These are phyloP conservation scores for Suillus discolor DNA, from an alignment of 768 basidiomycete genomes.

Conservation along the genomic window DNA sequence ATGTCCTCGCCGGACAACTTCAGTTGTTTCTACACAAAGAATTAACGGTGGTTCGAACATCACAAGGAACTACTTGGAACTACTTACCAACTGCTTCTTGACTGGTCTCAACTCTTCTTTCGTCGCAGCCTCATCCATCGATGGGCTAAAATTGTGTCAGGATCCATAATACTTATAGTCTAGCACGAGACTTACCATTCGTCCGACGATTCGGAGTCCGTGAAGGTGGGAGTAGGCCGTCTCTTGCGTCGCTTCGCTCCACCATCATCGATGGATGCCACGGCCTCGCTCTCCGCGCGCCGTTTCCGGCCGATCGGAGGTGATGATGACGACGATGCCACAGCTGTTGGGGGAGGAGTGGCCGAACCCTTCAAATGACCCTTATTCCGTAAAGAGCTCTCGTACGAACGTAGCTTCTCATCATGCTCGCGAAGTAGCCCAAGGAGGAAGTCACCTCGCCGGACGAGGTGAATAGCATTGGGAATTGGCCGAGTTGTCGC, in stretches of 20 bases:
- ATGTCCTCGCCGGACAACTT: slow-evolving; percentile 93
- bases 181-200: slow-evolving; percentile 68
- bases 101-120: slow-evolving; percentile 97
- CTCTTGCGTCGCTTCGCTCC: slow-evolving; percentile 80
- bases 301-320: slow-evolving; percentile 53
- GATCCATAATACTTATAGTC: slow-evolving; percentile 4
- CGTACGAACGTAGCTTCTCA: slow-evolving; percentile 88
- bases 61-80: slow-evolving; percentile 28
- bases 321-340: slow-evolving; percentile 65
- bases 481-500: slow-evolving; percentile 86
- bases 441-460: slow-evolving; percentile 93
- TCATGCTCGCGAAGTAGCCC: slow-evolving; percentile 83
- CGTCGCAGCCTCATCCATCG: slow-evolving; percentile 91
- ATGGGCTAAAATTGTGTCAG: slow-evolving; percentile 57
- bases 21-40: slow-evolving; percentile 76
- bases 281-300: slow-evolving; percentile 84
- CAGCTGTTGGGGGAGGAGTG: slow-evolving; percentile 74
- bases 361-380: slow-evolving; percentile 70
- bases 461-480: slow-evolving; percentile 96
- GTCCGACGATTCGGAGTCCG: slow-evolving; percentile 90
- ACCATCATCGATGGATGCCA: slow-evolving; percentile 76
- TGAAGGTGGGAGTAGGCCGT: slow-evolving; percentile 95
- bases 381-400: slow-evolving; percentile 74
- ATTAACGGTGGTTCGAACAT: slow-evolving; percentile 9
- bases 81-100: slow-evolving; percentile 88